Conservation (phyloP, 768 basidiomycete genomes). For the Tylopilus sp. region DNA sequence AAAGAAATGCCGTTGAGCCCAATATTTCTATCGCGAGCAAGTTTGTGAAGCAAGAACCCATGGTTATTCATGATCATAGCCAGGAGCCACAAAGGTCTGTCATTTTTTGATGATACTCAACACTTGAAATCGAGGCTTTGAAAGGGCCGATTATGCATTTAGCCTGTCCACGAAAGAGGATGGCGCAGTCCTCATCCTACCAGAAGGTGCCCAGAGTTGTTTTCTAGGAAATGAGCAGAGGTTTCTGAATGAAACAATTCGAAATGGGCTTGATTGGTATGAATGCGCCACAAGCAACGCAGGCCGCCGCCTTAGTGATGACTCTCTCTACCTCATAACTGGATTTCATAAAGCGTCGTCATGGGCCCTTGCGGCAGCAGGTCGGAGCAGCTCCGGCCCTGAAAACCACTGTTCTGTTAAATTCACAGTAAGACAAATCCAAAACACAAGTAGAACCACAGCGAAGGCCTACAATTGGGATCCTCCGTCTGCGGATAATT, state of each 20-base stretch:
- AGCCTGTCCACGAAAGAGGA: neutral
- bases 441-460: neutral
- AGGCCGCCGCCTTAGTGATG: neutral
- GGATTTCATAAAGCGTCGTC: neutral
- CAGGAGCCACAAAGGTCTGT: neutral
- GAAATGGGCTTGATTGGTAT: neutral
- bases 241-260: neutral
- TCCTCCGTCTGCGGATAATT: neutral
- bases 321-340: neutral
- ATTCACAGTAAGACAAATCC: neutral
- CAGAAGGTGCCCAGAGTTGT: neutral
- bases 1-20: neutral
- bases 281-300: too few species aligned
- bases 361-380: neutral
- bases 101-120: neutral
- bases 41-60: neutral
- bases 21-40: neutral
- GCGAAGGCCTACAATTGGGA: neutral
- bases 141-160: neutral
- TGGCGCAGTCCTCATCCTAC: neutral
- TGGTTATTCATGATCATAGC: neutral
- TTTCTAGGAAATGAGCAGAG: neutral
- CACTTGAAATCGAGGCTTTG: neutral
- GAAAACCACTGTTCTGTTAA: neutral
- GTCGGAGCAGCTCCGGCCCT: neutral